These are phyloP conservation scores for Prunella vulgaris DNA, from an alignment of 257 asterid species.

Conservation along the genomic window DNA sequence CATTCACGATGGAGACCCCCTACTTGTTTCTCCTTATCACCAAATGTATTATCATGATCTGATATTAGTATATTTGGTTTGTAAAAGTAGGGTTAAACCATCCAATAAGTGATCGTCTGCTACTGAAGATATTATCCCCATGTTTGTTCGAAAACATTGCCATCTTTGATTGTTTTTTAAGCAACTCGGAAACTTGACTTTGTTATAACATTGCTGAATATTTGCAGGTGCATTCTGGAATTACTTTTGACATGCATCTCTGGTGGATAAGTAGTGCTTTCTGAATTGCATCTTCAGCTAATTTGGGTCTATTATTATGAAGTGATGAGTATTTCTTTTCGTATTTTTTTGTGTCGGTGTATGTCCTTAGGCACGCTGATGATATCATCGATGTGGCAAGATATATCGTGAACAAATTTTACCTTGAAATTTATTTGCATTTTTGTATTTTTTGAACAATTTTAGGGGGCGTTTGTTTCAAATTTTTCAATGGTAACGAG, in stretches of 20 bases:
- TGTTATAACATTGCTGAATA: background rate
- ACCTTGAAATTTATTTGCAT: no score
- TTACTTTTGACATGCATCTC: background rate
- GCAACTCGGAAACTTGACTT: background rate
- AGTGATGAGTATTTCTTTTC: background rate
- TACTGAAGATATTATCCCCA: background rate
- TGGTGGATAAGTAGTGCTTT: background rate
- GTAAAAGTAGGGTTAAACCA: background rate
- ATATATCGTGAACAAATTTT: no score
- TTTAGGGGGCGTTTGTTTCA: no score
- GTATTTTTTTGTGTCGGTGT: background rate
- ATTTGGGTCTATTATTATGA: background rate
- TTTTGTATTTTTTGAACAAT: no score
- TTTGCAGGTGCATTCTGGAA: background rate
- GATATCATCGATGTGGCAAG: background rate
- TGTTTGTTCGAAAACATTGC: background rate
- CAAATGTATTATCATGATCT: background rate
- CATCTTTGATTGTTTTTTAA: background rate
- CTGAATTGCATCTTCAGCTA: background rate
- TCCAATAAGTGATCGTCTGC: background rate
- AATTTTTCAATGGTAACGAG: no score
- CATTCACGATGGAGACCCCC: background rate
- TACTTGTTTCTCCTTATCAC: background rate
- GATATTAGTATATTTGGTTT: background rate
- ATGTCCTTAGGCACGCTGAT: background rate